These are phyloP conservation scores for Dictyostelium purpureum DNA, from an alignment of 78 protist species.

Conservation along the genomic window DNA sequence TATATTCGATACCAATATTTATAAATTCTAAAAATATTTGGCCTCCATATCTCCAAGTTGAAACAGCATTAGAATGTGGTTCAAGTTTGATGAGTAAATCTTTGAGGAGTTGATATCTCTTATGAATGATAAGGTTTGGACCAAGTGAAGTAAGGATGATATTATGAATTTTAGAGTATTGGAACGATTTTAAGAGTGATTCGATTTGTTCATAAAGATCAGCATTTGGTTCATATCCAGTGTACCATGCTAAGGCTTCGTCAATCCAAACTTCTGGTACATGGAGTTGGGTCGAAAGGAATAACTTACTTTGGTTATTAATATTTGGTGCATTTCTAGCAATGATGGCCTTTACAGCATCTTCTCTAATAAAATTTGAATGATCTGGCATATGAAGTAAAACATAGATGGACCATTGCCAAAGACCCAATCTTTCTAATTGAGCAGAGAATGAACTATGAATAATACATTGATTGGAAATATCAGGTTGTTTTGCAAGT, in stretches of 20 bases:
- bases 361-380: constrained; percentile 41
- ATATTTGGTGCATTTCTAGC: constrained; percentile 3
- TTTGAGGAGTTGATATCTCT: neutral
- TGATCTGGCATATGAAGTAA: constrained; percentile 28
- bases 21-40: constrained; percentile 6
- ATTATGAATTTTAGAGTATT: constrained; percentile 36
- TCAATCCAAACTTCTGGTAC: constrained; percentile 63
- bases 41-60: constrained; percentile 56
- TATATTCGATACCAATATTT: neutral
- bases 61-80: constrained; percentile 3
- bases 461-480: constrained; percentile 21
- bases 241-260: constrained; percentile 44
- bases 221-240: neutral
- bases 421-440: constrained; percentile 59
- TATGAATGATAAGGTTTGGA: constrained; percentile 45
- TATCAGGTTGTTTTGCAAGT: constrained; percentile 26
- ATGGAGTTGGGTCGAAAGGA: neutral
- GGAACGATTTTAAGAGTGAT: constrained; percentile 36
- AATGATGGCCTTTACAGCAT: constrained; percentile 46
- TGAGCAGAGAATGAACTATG: constrained; percentile 72
- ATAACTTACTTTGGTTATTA: neutral
- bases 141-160: constrained; percentile 30
- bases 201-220: neutral
- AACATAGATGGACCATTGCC: constrained; percentile 80
- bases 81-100: constrained; percentile 13